Percentiles rank a stretch among this genome's conserved stretches.
Evolutionary conservation across 2,329 filamentous ascomycete species (phyloP).

Genomic region (Anthostomella pinea): DNA sequence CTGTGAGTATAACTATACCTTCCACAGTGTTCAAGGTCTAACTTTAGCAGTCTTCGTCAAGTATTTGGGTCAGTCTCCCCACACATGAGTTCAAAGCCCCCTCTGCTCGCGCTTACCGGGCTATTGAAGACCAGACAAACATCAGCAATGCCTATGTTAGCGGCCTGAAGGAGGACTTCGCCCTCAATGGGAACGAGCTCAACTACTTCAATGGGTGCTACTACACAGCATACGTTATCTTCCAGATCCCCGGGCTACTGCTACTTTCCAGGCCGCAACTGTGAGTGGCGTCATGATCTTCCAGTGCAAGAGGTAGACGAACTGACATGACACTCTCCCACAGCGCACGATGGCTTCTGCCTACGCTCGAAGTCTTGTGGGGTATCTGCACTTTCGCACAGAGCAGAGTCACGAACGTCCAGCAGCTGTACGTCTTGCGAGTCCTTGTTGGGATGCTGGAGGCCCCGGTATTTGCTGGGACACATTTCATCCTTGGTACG

Average conservation of each 20-base stretch:
- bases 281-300: conserved; percentile 12
- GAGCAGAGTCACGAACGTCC: conserved; percentile 27
- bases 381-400: conserved; percentile 32
- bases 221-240: conserved; percentile 37
- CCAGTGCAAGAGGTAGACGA: background rate
- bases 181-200: conserved; percentile 37
- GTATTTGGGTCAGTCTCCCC: conserved; percentile 28
- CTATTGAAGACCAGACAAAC: conserved; percentile 30
- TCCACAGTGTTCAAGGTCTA: background rate
- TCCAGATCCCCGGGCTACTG: conserved; percentile 32
- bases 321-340: background rate
- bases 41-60: conserved; percentile 31
- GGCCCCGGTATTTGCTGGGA: conserved; percentile 32
- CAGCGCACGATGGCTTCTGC: conserved; percentile 31
- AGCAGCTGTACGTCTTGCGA: conserved; percentile 31
- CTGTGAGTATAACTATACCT: conserved; percentile 24
- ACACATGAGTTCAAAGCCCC: too few relatives aligned
- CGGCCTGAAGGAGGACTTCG: conserved; percentile 39
- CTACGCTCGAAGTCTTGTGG: conserved; percentile 31
- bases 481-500: conserved; percentile 31
- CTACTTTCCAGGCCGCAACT: conserved; percentile 30
- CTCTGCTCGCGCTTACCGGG: too few relatives aligned
- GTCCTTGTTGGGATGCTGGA: conserved; percentile 34
- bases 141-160: conserved; percentile 38
- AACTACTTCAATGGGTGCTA: conserved; percentile 41